A percentile compares a stretch with the other conserved stretches of the same genome.
Evolutionary conservation across 768 basidiomycete species (phyloP).

Genomic region (Guyanaporus albipodus): DNA sequence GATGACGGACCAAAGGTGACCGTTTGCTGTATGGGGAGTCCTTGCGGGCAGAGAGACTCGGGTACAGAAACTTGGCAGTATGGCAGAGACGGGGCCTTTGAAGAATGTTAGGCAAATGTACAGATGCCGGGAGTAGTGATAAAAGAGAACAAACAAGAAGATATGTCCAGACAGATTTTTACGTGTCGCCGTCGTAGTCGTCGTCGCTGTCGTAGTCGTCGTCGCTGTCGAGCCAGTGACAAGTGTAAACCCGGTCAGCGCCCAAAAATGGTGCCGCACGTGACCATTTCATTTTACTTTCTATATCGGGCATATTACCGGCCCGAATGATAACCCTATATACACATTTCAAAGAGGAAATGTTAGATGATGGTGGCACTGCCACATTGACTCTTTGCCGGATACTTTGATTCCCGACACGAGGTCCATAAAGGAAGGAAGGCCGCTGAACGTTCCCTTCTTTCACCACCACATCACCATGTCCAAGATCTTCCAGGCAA

Average conservation of each 20-base stretch:
- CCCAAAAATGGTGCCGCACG: conserved; percentile 24
- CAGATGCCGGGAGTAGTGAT: conserved; percentile 5
- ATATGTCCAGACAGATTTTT: conserved; percentile 15
- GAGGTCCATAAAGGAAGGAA: neutral
- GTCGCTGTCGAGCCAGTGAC: conserved; percentile 20
- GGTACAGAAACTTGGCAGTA: conserved; percentile 5
- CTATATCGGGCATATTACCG: conserved; percentile 13
- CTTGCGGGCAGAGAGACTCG: conserved; percentile 10
- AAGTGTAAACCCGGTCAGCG: conserved; percentile 22
- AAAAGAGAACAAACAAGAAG: conserved; percentile 16
- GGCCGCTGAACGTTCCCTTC: conserved; percentile 3
- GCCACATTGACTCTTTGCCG: conserved; percentile 15
- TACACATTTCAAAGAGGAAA: conserved; percentile 3
- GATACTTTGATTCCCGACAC: conserved; percentile 12
- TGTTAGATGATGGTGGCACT: conserved; percentile 13
- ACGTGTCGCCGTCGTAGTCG: conserved; percentile 11
- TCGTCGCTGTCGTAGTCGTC: conserved; percentile 6
- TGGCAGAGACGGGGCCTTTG: neutral
- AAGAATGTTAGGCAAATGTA: conserved; percentile 8
- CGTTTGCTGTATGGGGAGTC: conserved; percentile 1
- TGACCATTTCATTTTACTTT: conserved; percentile 10
- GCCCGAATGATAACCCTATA: conserved; percentile 12
- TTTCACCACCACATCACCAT: conserved; percentile 34
- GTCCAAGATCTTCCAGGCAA: conserved; percentile 69
- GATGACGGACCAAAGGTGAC: conserved; percentile 4